A percentile compares a stretch with the other conserved stretches of the same genome.
These are phyloP conservation scores for Apophysomyces variabilis DNA, from an alignment of 371 early-diverging fungal genomes.

Conservation along the genomic window DNA sequence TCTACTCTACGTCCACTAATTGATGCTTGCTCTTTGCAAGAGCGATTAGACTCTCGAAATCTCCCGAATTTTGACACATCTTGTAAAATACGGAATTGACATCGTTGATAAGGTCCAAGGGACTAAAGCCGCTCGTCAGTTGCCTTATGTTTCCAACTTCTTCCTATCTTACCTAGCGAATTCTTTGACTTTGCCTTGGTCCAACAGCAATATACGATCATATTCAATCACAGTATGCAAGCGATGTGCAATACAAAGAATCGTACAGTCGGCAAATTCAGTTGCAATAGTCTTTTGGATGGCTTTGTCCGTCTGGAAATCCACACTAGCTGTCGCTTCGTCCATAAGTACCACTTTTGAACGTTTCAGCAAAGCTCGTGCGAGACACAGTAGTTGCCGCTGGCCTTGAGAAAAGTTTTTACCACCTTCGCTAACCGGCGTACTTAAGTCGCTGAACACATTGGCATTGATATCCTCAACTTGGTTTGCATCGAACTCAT, in stretches of 20 bases:
- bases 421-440: slow-evolving; percentile 69
- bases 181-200: slow-evolving; percentile 39
- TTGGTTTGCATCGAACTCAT: slow-evolving; percentile 31
- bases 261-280: slow-evolving; percentile 63
- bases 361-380: slow-evolving; percentile 72
- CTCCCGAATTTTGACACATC: slow-evolving; percentile 73
- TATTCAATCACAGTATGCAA: slow-evolving; percentile 58
- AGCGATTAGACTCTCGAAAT: slow-evolving; percentile 58
- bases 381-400: slow-evolving; percentile 81
- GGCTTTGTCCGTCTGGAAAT: slow-evolving; percentile 62
- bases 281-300: slow-evolving; percentile 63
- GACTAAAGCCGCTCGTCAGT: slow-evolving; percentile 26
- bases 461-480: slow-evolving; percentile 37
- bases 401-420: slow-evolving; percentile 83
- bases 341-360: slow-evolving; percentile 62
- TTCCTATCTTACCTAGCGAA: slow-evolving; percentile 29
- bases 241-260: slow-evolving; percentile 73
- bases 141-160: background rate
- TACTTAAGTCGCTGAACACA: slow-evolving; percentile 25
- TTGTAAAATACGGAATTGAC: slow-evolving; percentile 55
- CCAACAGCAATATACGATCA: slow-evolving; percentile 44
- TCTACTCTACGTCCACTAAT: slow-evolving; percentile 13
- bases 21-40: slow-evolving; percentile 42
- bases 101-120: slow-evolving; percentile 53
- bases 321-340: slow-evolving; percentile 67